These are phyloP conservation scores for Hypericum androsaemum DNA, from an alignment of 345 rosid genomes.

Conservation along the genomic window DNA sequence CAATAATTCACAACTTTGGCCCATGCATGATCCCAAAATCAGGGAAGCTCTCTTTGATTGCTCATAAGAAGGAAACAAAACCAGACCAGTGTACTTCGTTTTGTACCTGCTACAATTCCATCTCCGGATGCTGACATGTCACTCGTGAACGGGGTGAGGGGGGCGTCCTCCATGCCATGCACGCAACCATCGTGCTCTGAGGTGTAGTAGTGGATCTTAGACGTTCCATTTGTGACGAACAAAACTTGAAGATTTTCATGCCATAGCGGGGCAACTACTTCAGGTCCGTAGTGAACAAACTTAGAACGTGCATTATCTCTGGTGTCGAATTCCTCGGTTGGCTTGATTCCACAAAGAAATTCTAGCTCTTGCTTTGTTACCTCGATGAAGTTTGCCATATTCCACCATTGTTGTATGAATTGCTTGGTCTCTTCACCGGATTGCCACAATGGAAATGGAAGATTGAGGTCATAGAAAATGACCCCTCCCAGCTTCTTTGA, in stretches of 20 bases:
- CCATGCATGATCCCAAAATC: not conserved
- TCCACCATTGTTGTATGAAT: conserved; percentile 63
- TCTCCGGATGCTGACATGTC: conserved; percentile 94
- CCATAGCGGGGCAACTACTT: conserved; percentile 67
- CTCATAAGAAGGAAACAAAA: conserved; percentile 1
- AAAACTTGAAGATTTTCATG: conserved; percentile 64
- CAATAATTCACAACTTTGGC: too few relatives aligned
- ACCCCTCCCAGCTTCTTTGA: conserved; percentile 60
- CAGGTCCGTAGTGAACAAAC: conserved; percentile 61
- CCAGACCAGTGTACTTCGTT: not conserved
- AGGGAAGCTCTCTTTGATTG: not conserved
- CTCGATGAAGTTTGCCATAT: conserved; percentile 61
- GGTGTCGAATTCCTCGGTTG: conserved; percentile 66
- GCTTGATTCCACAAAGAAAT: conserved; percentile 61
- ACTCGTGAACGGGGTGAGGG: conserved; percentile 59
- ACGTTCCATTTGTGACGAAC: conserved; percentile 88
- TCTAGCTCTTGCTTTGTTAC: conserved; percentile 89
- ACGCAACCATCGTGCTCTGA: conserved; percentile 66
- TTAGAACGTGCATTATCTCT: conserved; percentile 44
- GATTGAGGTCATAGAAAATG: conserved; percentile 73
- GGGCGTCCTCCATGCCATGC: conserved; percentile 74
- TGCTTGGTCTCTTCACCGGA: conserved; percentile 62
- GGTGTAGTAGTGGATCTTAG: conserved; percentile 81
- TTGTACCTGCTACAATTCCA: conserved; percentile 80
- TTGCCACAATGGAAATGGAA: conserved; percentile 77